These are phyloP conservation scores for Striga asiatica DNA, from an alignment of 257 asterid species.

Conservation along the genomic window DNA sequence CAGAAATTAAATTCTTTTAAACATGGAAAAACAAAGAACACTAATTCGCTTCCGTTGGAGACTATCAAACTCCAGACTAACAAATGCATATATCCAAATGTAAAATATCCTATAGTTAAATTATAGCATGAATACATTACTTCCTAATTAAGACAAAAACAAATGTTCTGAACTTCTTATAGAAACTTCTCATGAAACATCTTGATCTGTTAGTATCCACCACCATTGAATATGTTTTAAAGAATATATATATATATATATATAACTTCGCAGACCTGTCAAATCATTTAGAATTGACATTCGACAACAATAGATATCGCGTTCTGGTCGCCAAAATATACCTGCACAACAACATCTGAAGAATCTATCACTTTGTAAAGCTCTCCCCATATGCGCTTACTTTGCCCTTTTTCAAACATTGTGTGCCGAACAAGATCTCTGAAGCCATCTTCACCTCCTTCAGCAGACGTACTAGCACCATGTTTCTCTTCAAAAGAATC, in stretches of 20 bases:
- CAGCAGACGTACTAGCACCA: constrained; percentile 47
- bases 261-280: too few relatives aligned
- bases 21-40: too few relatives aligned
- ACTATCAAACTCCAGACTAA: too few relatives aligned
- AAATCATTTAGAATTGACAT: background rate
- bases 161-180: background rate
- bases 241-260: background rate
- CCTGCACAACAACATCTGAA: constrained; percentile 95
- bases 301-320: background rate
- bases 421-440: constrained; percentile 85
- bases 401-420: constrained; percentile 95
- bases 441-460: constrained; percentile 69
- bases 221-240: background rate
- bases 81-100: too few relatives aligned
- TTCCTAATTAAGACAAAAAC: too few relatives aligned
- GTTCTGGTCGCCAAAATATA: constrained; percentile 11
- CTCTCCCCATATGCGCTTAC: constrained; percentile 99
- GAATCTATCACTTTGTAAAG: constrained; percentile 97
- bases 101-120: too few relatives aligned
- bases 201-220: background rate
- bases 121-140: background rate
- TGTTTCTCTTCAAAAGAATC: constrained; percentile 75
- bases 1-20: too few relatives aligned
- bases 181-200: background rate
- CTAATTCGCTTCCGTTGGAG: too few relatives aligned